Percentiles rank a stretch among this genome's conserved stretches.
Evolutionary conservation across 768 basidiomycete species (phyloP).

Genomic region (Mycena amicta): DNA sequence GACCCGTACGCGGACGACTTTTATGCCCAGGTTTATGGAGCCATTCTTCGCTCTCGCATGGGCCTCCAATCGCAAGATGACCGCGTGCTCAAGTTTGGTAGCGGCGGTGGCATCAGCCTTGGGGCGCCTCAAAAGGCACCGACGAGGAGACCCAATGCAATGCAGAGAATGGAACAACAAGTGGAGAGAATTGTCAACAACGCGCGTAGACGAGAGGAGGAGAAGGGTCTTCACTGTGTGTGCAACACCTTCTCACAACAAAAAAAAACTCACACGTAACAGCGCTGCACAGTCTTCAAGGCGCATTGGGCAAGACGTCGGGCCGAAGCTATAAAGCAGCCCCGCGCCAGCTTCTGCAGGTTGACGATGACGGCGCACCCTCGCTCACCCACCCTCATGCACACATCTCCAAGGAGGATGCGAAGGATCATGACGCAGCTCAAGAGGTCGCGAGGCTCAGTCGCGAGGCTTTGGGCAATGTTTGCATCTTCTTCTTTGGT

Average conservation of each 20-base stretch:
- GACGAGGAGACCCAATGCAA: conserved; percentile 76
- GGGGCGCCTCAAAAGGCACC: conserved; percentile 72
- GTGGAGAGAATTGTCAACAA: conserved; percentile 96
- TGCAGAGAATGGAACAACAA: conserved; percentile 93
- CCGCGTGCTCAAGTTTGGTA: conserved; percentile 83
- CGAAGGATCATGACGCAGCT: conserved; percentile 55
- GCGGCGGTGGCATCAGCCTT: conserved; percentile 82
- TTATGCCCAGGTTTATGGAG: conserved; percentile 95
- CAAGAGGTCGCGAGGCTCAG: conserved; percentile 77
- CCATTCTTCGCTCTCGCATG: conserved; percentile 78
- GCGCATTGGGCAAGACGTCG: conserved; percentile 93
- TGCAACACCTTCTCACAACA: no score
- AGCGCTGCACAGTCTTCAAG: conserved; percentile 82
- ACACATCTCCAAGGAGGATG: conserved; percentile 60
- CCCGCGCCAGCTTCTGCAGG: conserved; percentile 94
- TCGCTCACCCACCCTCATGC: conserved; percentile 50
- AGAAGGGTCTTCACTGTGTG: conserved; percentile 69
- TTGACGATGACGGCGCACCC: conserved; percentile 57
- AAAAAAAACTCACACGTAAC: no score
- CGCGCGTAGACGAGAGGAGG: conserved; percentile 83
- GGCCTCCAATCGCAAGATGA: conserved; percentile 73
- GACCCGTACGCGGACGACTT: conserved; percentile 99
- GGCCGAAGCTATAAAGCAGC: conserved; percentile 93
- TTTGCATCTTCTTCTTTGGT: conserved; percentile 46
- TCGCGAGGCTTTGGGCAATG: conserved; percentile 68